phyloP scores from a whole-genome alignment of 495 filamentous ascomycete species.

The Trichoderma erinaceum region DNA sequence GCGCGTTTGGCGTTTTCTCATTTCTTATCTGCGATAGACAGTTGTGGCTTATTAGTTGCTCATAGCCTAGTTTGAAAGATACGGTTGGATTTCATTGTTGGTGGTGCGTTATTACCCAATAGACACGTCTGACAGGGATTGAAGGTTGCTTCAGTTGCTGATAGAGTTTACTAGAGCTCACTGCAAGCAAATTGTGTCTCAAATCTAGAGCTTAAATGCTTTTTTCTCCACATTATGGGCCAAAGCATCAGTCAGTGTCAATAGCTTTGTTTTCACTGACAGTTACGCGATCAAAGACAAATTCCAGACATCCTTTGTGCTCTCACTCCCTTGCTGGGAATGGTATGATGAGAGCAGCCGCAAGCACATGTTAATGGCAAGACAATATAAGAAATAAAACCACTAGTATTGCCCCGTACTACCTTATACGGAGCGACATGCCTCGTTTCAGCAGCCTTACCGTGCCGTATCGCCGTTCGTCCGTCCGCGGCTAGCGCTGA shows the following conservation, averaged over 20 bases:
- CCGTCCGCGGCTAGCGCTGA: slow-evolving; percentile 1
- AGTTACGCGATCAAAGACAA: slow-evolving; percentile 6
- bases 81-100: too few species aligned
- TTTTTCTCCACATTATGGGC: not conserved
- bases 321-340: not conserved
- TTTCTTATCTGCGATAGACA: too few species aligned
- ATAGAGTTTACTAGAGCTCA: too few species aligned
- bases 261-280: not conserved
- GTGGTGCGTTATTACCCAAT: too few species aligned
- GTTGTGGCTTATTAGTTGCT: too few species aligned
- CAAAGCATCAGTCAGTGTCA: not conserved
- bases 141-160: too few species aligned
- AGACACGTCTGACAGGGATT: too few species aligned
- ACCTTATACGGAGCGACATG: not conserved
- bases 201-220: too few species aligned
- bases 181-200: too few species aligned
- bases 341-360: not conserved
- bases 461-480: not conserved
- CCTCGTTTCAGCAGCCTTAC: slow-evolving; percentile 6
- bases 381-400: not conserved
- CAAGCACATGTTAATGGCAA: slow-evolving; percentile 1
- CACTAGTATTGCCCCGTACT: too few species aligned
- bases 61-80: too few species aligned
- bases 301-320: not conserved
- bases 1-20: too few species aligned